Evolutionary conservation across 2,329 filamentous ascomycete species (phyloP).

Genomic region (Clonostachys solani): DNA sequence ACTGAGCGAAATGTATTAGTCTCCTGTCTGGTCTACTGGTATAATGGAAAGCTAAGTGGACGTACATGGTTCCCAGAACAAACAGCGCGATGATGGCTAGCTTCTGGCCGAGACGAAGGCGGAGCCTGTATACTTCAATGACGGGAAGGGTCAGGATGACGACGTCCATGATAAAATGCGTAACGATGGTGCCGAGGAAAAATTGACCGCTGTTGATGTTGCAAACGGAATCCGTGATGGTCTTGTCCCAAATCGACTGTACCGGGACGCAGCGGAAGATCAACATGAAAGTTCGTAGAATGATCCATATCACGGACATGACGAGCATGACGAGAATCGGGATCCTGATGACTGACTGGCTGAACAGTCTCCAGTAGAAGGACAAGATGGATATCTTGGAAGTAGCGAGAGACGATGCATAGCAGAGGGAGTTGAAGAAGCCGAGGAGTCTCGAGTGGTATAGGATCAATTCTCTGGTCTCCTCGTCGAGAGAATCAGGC

Average conservation of each 20-base stretch:
- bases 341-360: conserved; percentile 8
- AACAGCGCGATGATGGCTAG: conserved; percentile 12
- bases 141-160: conserved; percentile 14
- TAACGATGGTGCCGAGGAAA: conserved; percentile 15
- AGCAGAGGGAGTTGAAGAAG: conserved; percentile 3
- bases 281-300: conserved; percentile 16
- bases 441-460: background rate
- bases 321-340: conserved; percentile 16
- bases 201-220: conserved; percentile 16
- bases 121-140: conserved; percentile 13
- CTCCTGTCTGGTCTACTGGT: too few relatives aligned
- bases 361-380: conserved; percentile 24
- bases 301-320: conserved; percentile 16
- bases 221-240: conserved; percentile 10
- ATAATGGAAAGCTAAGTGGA: background rate
- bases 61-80: conserved; percentile 12
- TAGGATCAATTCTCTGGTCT: background rate
- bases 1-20: conserved; percentile 3
- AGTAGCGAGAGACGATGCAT: conserved; percentile 16
- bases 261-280: conserved; percentile 22
- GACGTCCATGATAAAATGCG: conserved; percentile 16
- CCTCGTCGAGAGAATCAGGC: too few relatives aligned
- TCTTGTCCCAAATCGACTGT: conserved; percentile 19
- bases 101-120: conserved; percentile 10
- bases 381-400: conserved; percentile 17